Base-by-base conservation (phyloP, 305 asterid genomes). In the Fraxinus floribunda region DNA sequence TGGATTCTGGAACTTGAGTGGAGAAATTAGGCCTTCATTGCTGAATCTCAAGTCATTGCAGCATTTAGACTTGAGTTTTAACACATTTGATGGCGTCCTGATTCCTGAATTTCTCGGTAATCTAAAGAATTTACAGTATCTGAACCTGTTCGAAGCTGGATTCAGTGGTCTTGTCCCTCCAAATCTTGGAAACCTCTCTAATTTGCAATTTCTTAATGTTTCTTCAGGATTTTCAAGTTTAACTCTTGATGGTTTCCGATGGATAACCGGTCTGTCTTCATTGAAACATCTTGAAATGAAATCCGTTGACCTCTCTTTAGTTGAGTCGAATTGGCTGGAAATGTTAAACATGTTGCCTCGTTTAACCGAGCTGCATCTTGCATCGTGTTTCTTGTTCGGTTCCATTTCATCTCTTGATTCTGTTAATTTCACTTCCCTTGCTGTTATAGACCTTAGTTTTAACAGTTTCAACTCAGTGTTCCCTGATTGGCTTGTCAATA, bases 1-100 rank as follows among this genome's bases (percentile, higher is more conserved):
- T 81, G 90, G 88, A 82, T 78, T 82, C 81, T 86, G 88, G 89
- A 86, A 85, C 91, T 78, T 90, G 87, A 89, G 91, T 84, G 95
- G 93, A 32, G 91, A 83, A 74, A 84, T 91, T 68, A 87, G 90
- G 57, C 91, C 89, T 77, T 89, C 91, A 9, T 66, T 88, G 80
- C 3, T 85, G 44, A 86, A 88, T n/a, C 85, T 91, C 22, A 78
- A 57, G 44, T 89, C 88, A 68, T 86, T 90, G 83, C 81, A 77
- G 62, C 39, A 83, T 68, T 77, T 90, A 29, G 95, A 91, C 84
- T 88, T 90, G 86, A 89, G 95, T 38, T 85, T 55, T 64, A 91
- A 90, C 83, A 78, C 84, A 16, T 89, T 91, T 71, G 83, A 32
- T 38, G 92, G 85, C 29, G 85, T 87, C 60, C 81, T 84, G 18